These are phyloP conservation scores for Apiotrichum akiyoshidainum DNA, from an alignment of 1,284 basidiomycete genomes.

Conservation along the genomic window DNA sequence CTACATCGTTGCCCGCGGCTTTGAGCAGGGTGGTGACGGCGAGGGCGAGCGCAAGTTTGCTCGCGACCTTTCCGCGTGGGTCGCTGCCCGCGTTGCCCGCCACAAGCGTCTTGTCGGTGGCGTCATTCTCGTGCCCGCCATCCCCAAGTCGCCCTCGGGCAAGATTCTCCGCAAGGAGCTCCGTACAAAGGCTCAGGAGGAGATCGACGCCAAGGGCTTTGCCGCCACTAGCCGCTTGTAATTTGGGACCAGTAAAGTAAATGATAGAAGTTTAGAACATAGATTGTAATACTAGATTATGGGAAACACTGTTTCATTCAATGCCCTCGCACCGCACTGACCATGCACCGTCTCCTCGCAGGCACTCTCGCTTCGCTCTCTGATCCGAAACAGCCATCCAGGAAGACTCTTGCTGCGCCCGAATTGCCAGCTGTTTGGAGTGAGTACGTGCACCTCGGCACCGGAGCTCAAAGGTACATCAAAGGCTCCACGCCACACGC, in stretches of 20 bases:
- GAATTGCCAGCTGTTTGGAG: too few relatives aligned
- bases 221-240: neutral
- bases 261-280: neutral
- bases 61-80: constrained; percentile 60
- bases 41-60: constrained; percentile 49
- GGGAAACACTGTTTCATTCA: too few relatives aligned
- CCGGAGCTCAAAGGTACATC: too few relatives aligned
- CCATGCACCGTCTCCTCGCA: too few relatives aligned
- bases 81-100: constrained; percentile 55
- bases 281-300: neutral
- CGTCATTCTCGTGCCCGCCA: constrained; percentile 50
- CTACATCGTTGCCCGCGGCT: constrained; percentile 10
- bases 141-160: constrained; percentile 52
- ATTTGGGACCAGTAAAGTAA: neutral
- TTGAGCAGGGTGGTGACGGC: neutral
- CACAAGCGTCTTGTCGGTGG: constrained; percentile 55
- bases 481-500: too few relatives aligned
- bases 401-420: too few relatives aligned
- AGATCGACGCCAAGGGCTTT: constrained; percentile 10
- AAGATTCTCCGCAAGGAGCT: constrained; percentile 48
- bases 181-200: constrained; percentile 31
- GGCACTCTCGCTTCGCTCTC: too few relatives aligned
- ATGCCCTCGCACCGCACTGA: too few relatives aligned
- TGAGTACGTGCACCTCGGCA: too few relatives aligned
- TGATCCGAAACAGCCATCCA: too few relatives aligned